These are phyloP conservation scores for Pichia kudriavzevii DNA, from an alignment of 1,139 yeast genomes.

Conservation along the genomic window DNA sequence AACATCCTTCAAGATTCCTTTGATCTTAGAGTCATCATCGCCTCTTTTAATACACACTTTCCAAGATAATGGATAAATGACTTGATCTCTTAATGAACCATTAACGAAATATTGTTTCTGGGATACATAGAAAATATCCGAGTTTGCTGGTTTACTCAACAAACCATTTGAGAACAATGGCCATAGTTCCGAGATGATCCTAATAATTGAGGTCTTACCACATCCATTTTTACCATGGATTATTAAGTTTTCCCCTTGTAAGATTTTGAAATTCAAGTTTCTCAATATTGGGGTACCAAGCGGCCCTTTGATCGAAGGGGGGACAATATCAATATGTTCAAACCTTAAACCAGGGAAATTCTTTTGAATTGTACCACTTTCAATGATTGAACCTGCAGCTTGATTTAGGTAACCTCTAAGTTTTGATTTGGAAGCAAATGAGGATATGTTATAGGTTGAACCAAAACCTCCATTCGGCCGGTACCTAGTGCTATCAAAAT, in stretches of 20 bases:
- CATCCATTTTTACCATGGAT: conserved; percentile 84
- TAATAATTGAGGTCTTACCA: conserved; percentile 82
- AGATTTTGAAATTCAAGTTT: conserved; percentile 56
- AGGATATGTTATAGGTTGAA: conserved; percentile 31
- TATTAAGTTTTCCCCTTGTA: conserved; percentile 62
- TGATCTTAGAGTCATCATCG: conserved; percentile 59
- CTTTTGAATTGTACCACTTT: conserved; percentile 66
- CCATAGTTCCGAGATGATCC: conserved; percentile 87
- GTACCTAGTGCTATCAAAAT: conserved; percentile 17
- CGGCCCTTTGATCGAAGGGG: conserved; percentile 59
- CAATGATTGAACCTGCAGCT: conserved; percentile 39
- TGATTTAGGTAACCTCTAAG: conserved; percentile 21
- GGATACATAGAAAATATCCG: conserved; percentile 68
- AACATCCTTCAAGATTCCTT: conserved; percentile 64
- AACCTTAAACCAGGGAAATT: conserved; percentile 75
- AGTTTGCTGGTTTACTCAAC: conserved; percentile 69
- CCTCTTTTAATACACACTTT: conserved; percentile 74
- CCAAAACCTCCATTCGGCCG: conserved; percentile 27
- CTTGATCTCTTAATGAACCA: conserved; percentile 81
- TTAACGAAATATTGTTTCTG: conserved; percentile 72
- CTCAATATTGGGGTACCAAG: conserved; percentile 49
- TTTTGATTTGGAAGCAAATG: conserved; percentile 25
- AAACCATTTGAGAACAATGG: conserved; percentile 73
- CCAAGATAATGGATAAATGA: conserved; percentile 77
- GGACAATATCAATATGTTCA: conserved; percentile 75